A percentile compares a stretch with the other conserved stretches of the same genome.
Evolutionary conservation across 2,329 filamentous ascomycete genomes (phyloP).

Genomic region (Eurotiales sp.): DNA sequence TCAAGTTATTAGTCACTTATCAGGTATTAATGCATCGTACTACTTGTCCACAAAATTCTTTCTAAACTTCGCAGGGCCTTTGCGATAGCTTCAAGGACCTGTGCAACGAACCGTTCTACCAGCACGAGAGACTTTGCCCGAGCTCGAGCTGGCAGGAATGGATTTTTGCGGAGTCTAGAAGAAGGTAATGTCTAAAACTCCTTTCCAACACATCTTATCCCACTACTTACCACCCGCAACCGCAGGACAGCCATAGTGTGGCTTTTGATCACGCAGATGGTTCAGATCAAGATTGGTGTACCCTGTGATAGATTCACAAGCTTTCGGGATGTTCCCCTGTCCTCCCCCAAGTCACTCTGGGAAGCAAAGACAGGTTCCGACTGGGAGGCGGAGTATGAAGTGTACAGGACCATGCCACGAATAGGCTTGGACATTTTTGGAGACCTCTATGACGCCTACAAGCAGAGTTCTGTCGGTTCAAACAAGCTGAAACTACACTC

Average conservation of each 20-base stretch:
- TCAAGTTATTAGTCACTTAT: constrained; percentile 1
- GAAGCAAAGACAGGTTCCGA: background rate
- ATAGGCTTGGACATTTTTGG: constrained; percentile 5
- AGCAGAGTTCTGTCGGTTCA: background rate
- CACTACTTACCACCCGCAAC: background rate
- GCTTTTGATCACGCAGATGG: constrained; percentile 3
- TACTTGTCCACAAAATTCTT: background rate
- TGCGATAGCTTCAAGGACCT: constrained; percentile 3
- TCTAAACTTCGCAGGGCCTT: background rate
- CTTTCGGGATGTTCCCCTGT: constrained; percentile 2
- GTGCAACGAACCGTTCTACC: constrained; percentile 8
- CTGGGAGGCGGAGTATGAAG: constrained; percentile 6
- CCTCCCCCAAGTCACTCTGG: constrained; percentile 2
- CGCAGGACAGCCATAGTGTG: background rate
- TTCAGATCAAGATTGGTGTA: constrained; percentile 2
- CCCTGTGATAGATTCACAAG: constrained; percentile 1
- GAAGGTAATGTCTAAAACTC: background rate
- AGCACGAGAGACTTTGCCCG: constrained; percentile 4
- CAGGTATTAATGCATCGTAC: background rate
- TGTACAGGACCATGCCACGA: constrained; percentile 3
- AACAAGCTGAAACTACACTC: background rate
- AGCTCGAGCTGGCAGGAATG: constrained; percentile 6
- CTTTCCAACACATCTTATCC: background rate
- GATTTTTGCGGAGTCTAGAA: constrained; percentile 6
- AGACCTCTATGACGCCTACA: constrained; percentile 4